Evolutionary conservation across 2,329 filamentous ascomycete species (phyloP), one percentile per base, ranked within the genome.

Genomic region (Colletotrichum sp.): DNA sequence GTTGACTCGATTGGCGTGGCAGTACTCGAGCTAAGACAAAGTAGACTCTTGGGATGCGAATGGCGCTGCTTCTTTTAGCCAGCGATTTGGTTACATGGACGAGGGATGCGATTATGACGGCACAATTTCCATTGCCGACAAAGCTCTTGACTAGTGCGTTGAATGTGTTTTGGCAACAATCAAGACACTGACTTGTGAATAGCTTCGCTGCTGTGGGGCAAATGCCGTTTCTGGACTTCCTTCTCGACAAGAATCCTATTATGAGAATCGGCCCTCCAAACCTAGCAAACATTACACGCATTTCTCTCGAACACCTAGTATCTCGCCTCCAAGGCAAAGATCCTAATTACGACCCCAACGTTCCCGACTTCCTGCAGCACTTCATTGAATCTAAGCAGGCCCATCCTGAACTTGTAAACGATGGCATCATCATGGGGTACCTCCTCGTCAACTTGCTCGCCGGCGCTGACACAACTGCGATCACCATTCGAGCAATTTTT

Each of bases 31-130:
- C 63, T 32, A 48, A 81, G 81, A 1, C 79, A 85, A 8, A n/a
- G n/a, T 30, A 82, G 81, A 76, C 28, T 72, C 86, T 13, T 87
- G 85, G 81, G 86, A 88, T 71, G 82, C 86, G 18, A 81, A 86
- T 28, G 85, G 86, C 22, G 82, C 84, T 48, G 76, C 86, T 24
- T 84, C 82, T 28, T 88, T 86, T 62, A 83, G 86, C n/a, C 80
- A 81, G 10, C 82, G 82, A 68, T 85, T 87, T 71, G 86, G 86
- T 6, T 88, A 87, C 77, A 80, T 88, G 66, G 79, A 86, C 36
- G 77, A 82, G 16, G 81, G 83, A 6, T 72, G 77, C 4, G 87
- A 89, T 73, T 79, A 85, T 71, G 82, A 83, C 32, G 82, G 81
- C 8, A 85, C 82, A 67, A 84, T 88, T 22, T 75, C 39, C 2